Percentiles rank a stretch among this genome's conserved stretches.
phyloP scores from a whole-genome alignment of 1,284 basidiomycete species.

The Pseudozyma thailandica region DNA sequence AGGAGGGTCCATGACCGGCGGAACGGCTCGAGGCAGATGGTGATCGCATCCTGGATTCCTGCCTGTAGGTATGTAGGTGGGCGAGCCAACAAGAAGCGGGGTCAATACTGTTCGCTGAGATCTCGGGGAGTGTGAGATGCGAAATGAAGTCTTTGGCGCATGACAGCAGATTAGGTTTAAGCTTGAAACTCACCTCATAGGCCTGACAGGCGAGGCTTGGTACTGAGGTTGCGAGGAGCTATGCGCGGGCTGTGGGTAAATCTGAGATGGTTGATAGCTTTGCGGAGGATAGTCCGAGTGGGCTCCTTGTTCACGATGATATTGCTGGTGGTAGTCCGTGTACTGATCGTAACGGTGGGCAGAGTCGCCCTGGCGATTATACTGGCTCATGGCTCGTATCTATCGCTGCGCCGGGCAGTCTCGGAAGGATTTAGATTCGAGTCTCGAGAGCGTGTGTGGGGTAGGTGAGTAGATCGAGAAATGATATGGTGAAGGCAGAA shows the following conservation, averaged over 20 bases:
- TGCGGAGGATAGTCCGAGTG: conserved; percentile 15
- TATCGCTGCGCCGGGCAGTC: neutral
- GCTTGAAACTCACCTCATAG: conserved; percentile 39
- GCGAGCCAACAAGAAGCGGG: conserved; percentile 2
- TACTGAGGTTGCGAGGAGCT: conserved; percentile 26
- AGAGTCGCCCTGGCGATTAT: conserved; percentile 19
- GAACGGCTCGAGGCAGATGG: conserved; percentile 30
- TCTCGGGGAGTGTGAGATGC: neutral
- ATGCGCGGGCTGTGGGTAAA: conserved; percentile 14
- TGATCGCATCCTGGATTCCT: conserved; percentile 32
- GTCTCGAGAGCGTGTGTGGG: too few relatives aligned
- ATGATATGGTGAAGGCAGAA: neutral
- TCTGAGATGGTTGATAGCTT: conserved; percentile 3
- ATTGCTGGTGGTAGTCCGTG: conserved; percentile 10
- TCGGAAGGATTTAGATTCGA: neutral
- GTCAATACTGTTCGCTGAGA: neutral
- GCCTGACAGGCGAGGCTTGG: conserved; percentile 31
- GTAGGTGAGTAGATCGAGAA: neutral
- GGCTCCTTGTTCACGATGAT: conserved; percentile 8
- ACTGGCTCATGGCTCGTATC: conserved; percentile 28
- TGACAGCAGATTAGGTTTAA: neutral
- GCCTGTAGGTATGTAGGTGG: conserved; percentile 5
- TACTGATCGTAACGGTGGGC: conserved; percentile 22
- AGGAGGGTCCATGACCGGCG: conserved; percentile 8
- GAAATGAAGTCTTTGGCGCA: conserved; percentile 6